These are phyloP conservation scores for Penicillium sp. DNA, from an alignment of 2,329 filamentous ascomycete genomes.

Conservation along the genomic window DNA sequence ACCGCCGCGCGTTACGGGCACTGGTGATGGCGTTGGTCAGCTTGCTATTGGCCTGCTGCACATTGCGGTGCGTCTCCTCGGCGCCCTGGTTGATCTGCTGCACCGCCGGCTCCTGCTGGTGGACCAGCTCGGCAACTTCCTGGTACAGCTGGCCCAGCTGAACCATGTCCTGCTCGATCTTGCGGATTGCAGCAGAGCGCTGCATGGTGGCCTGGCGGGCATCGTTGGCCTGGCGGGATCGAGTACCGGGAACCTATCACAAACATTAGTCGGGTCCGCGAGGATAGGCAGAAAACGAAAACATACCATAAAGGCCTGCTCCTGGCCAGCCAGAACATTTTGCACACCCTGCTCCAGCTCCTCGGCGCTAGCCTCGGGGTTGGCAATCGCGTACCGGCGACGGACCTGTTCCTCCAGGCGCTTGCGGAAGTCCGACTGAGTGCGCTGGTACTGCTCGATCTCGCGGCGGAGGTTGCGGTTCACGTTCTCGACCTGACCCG, in stretches of 20 bases:
- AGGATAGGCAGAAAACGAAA: not conserved
- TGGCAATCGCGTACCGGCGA: constrained; percentile 84
- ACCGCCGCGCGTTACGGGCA: constrained; percentile 72
- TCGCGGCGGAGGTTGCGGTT: constrained; percentile 74
- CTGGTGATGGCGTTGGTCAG: constrained; percentile 76
- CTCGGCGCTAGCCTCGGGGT: constrained; percentile 69
- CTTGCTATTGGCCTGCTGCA: constrained; percentile 78
- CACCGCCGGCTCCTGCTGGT: constrained; percentile 78
- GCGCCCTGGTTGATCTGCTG: constrained; percentile 78
- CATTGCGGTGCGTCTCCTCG: constrained; percentile 77
- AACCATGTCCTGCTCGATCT: constrained; percentile 86
- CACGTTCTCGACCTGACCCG: constrained; percentile 72
- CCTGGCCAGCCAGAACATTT: constrained; percentile 56
- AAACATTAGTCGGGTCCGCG: constrained; percentile 1
- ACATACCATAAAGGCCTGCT: constrained; percentile 78
- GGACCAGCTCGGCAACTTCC: constrained; percentile 77
- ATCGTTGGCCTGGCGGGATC: constrained; percentile 71
- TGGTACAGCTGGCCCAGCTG: constrained; percentile 84
- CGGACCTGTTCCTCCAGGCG: constrained; percentile 77
- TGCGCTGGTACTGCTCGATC: constrained; percentile 73
- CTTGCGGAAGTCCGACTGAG: constrained; percentile 75
- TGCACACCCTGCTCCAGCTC: constrained; percentile 76
- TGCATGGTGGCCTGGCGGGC: constrained; percentile 72
- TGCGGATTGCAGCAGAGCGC: constrained; percentile 79
- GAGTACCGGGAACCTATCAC: constrained; percentile 31